Conservation (phyloP, 805 yeast species). For the Gaillardinia entomophila region DNA sequence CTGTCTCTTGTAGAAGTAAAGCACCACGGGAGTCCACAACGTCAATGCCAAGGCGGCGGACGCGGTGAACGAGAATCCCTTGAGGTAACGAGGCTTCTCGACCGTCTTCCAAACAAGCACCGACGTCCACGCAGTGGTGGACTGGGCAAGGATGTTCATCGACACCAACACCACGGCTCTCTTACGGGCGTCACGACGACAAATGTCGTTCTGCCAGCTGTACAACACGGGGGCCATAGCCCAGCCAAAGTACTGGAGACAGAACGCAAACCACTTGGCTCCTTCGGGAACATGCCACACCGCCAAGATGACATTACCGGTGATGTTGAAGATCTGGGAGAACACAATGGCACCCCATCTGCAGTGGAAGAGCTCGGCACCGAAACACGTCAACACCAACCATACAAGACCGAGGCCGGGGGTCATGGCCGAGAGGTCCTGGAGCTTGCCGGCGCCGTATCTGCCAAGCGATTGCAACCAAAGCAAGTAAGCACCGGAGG, state of each 20-base stretch:
- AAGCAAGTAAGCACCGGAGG: constrained; percentile 39
- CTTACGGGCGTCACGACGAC: constrained; percentile 50
- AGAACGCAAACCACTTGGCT: constrained; percentile 65
- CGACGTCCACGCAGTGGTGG: constrained; percentile 45
- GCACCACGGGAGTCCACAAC: constrained; percentile 46
- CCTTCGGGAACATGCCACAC: constrained; percentile 51
- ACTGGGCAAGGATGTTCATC: constrained; percentile 50
- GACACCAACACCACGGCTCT: constrained; percentile 53
- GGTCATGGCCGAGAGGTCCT: constrained; percentile 40
- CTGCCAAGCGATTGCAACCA: constrained; percentile 43
- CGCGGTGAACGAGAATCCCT: constrained; percentile 51
- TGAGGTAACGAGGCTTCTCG: constrained; percentile 51
- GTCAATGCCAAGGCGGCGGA: constrained; percentile 40
- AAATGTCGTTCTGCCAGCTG: constrained; percentile 53
- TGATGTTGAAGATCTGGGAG: constrained; percentile 49
- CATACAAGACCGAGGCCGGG: constrained; percentile 40
- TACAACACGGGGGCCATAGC: constrained; percentile 59
- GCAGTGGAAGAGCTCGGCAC: constrained; percentile 29
- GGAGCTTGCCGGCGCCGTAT: constrained; percentile 23
- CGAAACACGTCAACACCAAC: constrained; percentile 29
- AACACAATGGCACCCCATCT: constrained; percentile 51
- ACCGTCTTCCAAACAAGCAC: constrained; percentile 50
- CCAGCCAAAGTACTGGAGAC: constrained; percentile 56
- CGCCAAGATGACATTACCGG: constrained; percentile 51
- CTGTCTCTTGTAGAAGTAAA: constrained; percentile 38